These are phyloP conservation scores for Parmales sp. DNA, from an alignment of 108 stramenopile species.

Conservation along the genomic window DNA sequence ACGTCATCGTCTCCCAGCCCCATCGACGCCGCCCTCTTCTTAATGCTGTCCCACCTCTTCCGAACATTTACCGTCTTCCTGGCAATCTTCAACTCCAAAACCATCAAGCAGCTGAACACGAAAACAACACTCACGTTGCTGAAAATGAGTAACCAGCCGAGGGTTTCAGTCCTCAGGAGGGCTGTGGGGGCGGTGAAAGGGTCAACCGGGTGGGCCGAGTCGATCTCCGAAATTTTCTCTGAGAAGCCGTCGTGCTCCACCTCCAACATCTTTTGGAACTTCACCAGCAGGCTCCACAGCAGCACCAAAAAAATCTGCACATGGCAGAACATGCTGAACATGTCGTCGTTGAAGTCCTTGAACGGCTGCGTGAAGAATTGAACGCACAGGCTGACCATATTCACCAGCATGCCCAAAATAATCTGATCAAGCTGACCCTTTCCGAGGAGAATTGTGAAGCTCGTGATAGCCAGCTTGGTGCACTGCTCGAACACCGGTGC, in stretches of 20 bases:
- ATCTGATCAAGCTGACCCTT: neutral
- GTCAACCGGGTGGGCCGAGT: too few species aligned
- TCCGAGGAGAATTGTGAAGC: constrained; percentile 2
- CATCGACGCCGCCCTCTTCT: too few species aligned
- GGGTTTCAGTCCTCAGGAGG: neutral
- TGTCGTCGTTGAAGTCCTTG: neutral
- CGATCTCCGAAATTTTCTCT: too few species aligned
- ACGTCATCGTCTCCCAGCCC: too few species aligned
- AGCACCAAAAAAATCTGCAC: neutral
- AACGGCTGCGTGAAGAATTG: neutral
- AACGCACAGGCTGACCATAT: neutral
- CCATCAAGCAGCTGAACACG: neutral
- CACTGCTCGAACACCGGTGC: neutral
- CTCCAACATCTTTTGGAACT: neutral
- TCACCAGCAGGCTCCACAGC: neutral
- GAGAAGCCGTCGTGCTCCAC: neutral
- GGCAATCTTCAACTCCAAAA: neutral
- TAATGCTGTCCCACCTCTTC: neutral
- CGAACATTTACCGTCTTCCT: neutral
- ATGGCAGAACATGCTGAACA: neutral
- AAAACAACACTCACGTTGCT: neutral
- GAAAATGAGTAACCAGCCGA: neutral
- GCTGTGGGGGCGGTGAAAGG: too few species aligned
- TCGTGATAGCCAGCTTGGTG: neutral
- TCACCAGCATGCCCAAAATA: neutral